phyloP scores from a whole-genome alignment of 495 filamentous ascomycete species.

The Neurospora sp. region DNA sequence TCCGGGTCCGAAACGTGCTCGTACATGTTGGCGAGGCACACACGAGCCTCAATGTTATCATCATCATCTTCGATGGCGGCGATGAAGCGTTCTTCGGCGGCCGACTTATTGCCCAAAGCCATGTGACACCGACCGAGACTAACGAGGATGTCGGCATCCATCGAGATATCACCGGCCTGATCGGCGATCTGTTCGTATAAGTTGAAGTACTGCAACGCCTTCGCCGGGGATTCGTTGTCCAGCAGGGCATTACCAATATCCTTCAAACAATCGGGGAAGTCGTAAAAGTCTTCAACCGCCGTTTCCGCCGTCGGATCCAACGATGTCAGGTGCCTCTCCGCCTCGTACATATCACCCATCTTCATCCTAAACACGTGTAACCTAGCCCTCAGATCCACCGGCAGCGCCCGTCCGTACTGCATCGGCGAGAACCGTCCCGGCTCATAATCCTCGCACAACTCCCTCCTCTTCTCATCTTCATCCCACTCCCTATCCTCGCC shows the following conservation, averaged over 20 bases:
- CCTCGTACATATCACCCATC: constrained; percentile 62
- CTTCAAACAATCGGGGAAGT: constrained; percentile 67
- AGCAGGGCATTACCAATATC: constrained; percentile 62
- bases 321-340: constrained; percentile 42
- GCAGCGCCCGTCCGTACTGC: constrained; percentile 66
- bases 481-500: constrained; percentile 94
- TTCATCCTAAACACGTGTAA: constrained; percentile 72
- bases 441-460: constrained; percentile 41
- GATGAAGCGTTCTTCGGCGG: constrained; percentile 67
- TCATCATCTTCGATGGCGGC: constrained; percentile 59
- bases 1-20: constrained; percentile 57
- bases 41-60: constrained; percentile 55
- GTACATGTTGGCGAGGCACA: constrained; percentile 70
- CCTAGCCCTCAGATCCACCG: constrained; percentile 76
- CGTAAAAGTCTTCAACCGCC: constrained; percentile 40
- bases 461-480: constrained; percentile 54
- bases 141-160: constrained; percentile 54
- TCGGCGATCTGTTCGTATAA: constrained; percentile 49
- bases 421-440: constrained; percentile 46
- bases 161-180: constrained; percentile 42
- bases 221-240: constrained; percentile 40
- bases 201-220: constrained; percentile 67
- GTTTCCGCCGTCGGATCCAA: constrained; percentile 48
- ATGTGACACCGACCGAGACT: constrained; percentile 66
- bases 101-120: constrained; percentile 46